Evolutionary conservation across 192 early-diverging fungal species (phyloP).

Genomic region (Coemansia erecta): DNA sequence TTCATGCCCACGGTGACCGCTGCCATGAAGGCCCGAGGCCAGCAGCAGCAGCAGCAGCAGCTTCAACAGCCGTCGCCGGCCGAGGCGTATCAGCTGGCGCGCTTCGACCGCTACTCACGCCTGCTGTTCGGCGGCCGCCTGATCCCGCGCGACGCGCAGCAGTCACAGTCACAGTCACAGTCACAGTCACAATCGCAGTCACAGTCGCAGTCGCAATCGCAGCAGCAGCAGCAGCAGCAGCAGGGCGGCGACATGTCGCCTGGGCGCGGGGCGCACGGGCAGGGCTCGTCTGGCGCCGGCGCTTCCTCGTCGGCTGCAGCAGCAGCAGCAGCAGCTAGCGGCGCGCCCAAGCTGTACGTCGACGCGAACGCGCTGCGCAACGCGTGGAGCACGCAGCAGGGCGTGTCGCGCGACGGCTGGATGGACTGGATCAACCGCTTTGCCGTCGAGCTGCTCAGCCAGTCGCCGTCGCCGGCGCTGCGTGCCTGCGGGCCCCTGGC

Average conservation of each 20-base stretch:
- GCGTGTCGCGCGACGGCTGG: conserved; percentile 80
- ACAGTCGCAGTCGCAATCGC: too few relatives aligned
- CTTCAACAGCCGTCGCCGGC: too few relatives aligned
- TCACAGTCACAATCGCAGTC: too few relatives aligned
- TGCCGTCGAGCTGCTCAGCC: conserved; percentile 87
- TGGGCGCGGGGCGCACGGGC: too few relatives aligned
- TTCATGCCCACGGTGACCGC: conserved; percentile 90
- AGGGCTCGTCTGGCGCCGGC: too few relatives aligned
- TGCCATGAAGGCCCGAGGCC: conserved; percentile 54
- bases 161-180: conserved; percentile 1
- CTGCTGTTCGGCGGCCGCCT: conserved; percentile 76
- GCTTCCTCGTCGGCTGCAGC: too few relatives aligned
- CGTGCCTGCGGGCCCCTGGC: conserved; percentile 87
- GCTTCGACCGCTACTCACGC: conserved; percentile 75
- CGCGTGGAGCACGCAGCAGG: conserved; percentile 64
- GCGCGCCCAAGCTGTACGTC: conserved; percentile 19
- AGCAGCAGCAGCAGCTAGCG: background rate
- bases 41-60: too few relatives aligned
- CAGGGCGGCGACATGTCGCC: too few relatives aligned
- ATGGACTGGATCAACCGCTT: conserved; percentile 90
- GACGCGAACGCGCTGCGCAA: conserved; percentile 71
- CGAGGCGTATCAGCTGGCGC: too few relatives aligned
- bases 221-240: too few relatives aligned
- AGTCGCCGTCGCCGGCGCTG: conserved; percentile 94
- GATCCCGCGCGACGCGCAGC: conserved; percentile 23